Conservation (phyloP, 257 asterid genomes). For the Penstemon eatonii region DNA sequence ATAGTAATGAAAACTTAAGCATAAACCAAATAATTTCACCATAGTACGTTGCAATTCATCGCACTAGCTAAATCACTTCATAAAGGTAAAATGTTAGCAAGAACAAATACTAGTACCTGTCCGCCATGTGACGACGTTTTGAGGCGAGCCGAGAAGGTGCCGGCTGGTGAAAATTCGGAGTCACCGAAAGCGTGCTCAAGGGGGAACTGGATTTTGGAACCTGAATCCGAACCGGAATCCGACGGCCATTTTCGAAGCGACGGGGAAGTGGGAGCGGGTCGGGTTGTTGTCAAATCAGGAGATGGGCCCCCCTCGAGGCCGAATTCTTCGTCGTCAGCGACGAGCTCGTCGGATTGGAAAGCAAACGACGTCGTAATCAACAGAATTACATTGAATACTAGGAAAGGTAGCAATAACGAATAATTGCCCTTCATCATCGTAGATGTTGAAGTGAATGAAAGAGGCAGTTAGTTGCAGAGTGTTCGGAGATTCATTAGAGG, state of each 20-base stretch:
- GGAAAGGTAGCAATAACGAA: neutral
- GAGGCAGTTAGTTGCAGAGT: too few relatives aligned
- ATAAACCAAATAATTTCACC: too few relatives aligned
- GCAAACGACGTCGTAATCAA: constrained; percentile 37
- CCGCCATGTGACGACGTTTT: constrained; percentile 74
- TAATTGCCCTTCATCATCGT: too few relatives aligned
- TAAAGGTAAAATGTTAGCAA: neutral
- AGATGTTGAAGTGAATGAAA: too few relatives aligned
- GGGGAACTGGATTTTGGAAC: constrained; percentile 75
- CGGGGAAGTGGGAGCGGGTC: constrained; percentile 34
- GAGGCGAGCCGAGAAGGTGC: constrained; percentile 87
- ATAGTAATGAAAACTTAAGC: too few relatives aligned
- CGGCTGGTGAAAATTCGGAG: constrained; percentile 82
- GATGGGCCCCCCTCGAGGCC: constrained; percentile 74
- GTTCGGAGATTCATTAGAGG: too few relatives aligned
- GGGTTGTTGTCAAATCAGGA: constrained; percentile 36
- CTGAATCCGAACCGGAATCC: constrained; percentile 58
- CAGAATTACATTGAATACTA: constrained; percentile 30
- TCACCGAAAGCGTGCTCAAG: constrained; percentile 94
- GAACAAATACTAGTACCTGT: constrained; percentile 48
- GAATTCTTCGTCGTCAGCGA: constrained; percentile 80
- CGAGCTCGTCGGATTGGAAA: constrained; percentile 93
- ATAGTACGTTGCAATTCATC: neutral
- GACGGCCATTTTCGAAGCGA: constrained; percentile 41
- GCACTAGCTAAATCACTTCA: neutral